Percentiles rank a stretch among this genome's conserved stretches.
Evolutionary conservation across 441 rosid species (phyloP).

Genomic region (Pelargonium fulgidum): DNA sequence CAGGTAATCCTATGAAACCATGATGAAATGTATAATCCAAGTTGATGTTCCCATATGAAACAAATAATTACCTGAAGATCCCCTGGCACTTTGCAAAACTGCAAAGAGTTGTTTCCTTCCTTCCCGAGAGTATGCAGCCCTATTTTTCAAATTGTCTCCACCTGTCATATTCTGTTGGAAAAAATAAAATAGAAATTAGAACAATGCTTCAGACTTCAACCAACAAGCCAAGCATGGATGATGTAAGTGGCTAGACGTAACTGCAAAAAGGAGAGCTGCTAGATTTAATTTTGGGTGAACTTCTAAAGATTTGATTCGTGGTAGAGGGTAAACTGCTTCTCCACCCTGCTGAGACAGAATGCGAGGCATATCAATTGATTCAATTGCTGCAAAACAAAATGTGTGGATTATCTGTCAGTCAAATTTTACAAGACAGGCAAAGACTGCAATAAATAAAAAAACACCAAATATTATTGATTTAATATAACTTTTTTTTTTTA

Average conservation of each 20-base stretch:
- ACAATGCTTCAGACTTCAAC: conserved; percentile 8
- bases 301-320: conserved; percentile 76
- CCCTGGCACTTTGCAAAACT: conserved; percentile 97
- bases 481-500: not conserved
- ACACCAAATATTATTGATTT: not conserved
- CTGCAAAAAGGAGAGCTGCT: conserved; percentile 87
- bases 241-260: conserved; percentile 32
- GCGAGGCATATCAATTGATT: conserved; percentile 78
- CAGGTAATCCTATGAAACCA: conserved; percentile 8
- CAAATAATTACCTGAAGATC: conserved; percentile 79
- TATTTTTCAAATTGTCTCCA: conserved; percentile 60
- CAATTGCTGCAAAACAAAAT: conserved; percentile 64
- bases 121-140: conserved; percentile 87
- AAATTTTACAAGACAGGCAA: not conserved
- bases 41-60: conserved; percentile 17
- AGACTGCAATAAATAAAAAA: not conserved
- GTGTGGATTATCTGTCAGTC: conserved; percentile 21
- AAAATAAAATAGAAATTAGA: conserved; percentile 3
- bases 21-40: conserved; percentile 11
- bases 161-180: conserved; percentile 57
- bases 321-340: conserved; percentile 95
- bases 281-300: conserved; percentile 91
- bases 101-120: conserved; percentile 99
- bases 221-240: conserved; percentile 12
- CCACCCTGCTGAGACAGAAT: conserved; percentile 95